Base-by-base conservation (phyloP, 306 rosid genomes). In the Rosa rugosa region DNA sequence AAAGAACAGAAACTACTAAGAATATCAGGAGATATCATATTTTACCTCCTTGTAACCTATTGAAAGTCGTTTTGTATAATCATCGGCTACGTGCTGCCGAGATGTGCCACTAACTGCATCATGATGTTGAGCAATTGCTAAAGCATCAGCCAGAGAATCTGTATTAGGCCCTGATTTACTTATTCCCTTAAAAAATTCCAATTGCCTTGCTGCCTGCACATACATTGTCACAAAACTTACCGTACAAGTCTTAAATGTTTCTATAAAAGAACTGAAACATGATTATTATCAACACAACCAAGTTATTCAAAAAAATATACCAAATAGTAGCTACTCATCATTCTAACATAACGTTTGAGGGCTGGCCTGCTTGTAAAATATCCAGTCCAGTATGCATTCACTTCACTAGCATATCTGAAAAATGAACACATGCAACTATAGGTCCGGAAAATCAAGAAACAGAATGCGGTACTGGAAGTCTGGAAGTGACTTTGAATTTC, bases 371-470 rank as follows among this genome's bases (percentile, higher is more conserved):
- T 93, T 5, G 98, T 91, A 77, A 91, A 93, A 78, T 91, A 93
- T 63, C 97, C 98, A 25, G 98, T 93, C 98, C 98, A 93, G 66
- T 91, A 93, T 27, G 89, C 98, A 81, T 93, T 90, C 78, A 77
- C 57, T 20, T 67, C 76, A 71, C 91, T 95, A 4, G 98, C 98
- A 75, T 93, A 93, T 83, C 98, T 93, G 84, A 82, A 60, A 86
- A 80, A 79, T 76, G 20, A 64, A 64, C 69, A 42, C n/a, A n/a
- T n/a, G n/a, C n/a, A 2, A 59, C 71, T 44, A 72, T 23, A 27
- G 73, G 78, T 84, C 62, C 82, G 45, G 3, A 57, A 25, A 60
- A 42, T 42, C 27, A 36, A 8, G 22, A 72, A 63, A 75, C 68
- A 79, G 50, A 77, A 77, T 22, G 64, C 1, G 18, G 4, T 8